Evolutionary conservation across 345 rosid genomes (phyloP), one percentile per base, ranked within the genome.

Genomic region (Dimocarpus longan): DNA sequence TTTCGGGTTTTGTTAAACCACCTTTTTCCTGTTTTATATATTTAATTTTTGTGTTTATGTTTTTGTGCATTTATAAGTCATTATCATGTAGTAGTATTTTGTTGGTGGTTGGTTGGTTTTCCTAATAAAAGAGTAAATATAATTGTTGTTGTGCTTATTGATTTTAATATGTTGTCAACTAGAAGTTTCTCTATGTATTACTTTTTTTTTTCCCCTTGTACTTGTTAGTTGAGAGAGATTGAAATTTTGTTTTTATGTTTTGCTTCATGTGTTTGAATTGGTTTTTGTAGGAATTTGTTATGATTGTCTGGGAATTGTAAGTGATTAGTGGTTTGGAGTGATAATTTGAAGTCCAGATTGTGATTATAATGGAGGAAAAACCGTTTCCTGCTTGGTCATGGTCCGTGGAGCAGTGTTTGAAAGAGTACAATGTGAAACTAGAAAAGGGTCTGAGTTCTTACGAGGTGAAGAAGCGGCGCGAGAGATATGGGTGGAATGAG

Each of bases 401-500:
- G 85, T 82, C 98, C n/a, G 91, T 89, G n/a, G 93, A 92, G 73
- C 89, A 90, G 82, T 93, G 98, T 73, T 69, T 90, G 82, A 92
- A 88, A 81, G 91, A 89, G 81, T 88, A 85, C 81, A 88, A 81
- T 50, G 97, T 93, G 74, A 90, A 84, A 75, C 78, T 86, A 59
- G 97, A 93, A 44, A 89, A 85, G 79, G 98, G 98, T 80, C 74
- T 93, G 75, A 82, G 84, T 71, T 78, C 78, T 64, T 79, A 85
- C 60, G 95, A 95, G 71, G 98, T 87, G 28, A 90, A 90, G 86
- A 92, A 77, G 86, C 90, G 84, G 74, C 93, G 87, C 7, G 86
- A 86, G 79, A 89, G 84, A 65, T 82, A 88, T 68, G 97, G 98
- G 13, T 91, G 90, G 90, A 95, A 95, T 80, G 98, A 95, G 79